These are phyloP conservation scores for Pichia norvegensis DNA, from an alignment of 1,139 yeast genomes.

Conservation along the genomic window DNA sequence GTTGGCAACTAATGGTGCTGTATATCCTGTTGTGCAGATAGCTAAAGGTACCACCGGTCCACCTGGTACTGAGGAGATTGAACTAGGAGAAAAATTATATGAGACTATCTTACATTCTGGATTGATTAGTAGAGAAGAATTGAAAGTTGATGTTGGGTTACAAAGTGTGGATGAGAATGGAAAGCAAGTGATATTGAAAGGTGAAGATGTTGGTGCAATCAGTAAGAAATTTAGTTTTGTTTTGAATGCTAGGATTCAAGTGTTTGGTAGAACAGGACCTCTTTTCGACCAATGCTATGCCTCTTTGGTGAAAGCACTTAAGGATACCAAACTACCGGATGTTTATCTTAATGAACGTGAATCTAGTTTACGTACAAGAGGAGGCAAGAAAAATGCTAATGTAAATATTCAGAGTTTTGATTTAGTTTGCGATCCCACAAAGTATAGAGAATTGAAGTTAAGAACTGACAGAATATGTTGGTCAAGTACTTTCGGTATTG, in stretches of 20 bases:
- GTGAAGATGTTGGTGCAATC: slow-evolving; percentile 33
- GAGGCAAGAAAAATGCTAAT: slow-evolving; percentile 17
- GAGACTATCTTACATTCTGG: slow-evolving; percentile 52
- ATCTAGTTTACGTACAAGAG: slow-evolving; percentile 36
- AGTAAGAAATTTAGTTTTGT: slow-evolving; percentile 52
- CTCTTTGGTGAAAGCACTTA: slow-evolving; percentile 57
- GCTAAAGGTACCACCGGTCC: slow-evolving; percentile 64
- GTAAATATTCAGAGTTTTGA: slow-evolving; percentile 22
- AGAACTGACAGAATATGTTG: slow-evolving; percentile 34
- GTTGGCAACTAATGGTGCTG: slow-evolving; percentile 26
- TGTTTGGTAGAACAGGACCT: slow-evolving; percentile 77
- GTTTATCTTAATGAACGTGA: slow-evolving; percentile 56
- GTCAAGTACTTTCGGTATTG: slow-evolving; percentile 56
- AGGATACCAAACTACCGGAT: slow-evolving; percentile 54
- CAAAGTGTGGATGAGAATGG: slow-evolving; percentile 32
- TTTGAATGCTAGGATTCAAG: slow-evolving; percentile 65
- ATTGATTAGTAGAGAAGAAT: slow-evolving; percentile 38
- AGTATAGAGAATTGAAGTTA: slow-evolving; percentile 31
- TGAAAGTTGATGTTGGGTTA: slow-evolving; percentile 47
- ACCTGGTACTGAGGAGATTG: slow-evolving; percentile 89
- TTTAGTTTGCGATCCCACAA: slow-evolving; percentile 37
- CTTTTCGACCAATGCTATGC: slow-evolving; percentile 71
- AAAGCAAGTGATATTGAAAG: slow-evolving; percentile 30
- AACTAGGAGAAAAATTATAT: slow-evolving; percentile 58
- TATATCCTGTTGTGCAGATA: slow-evolving; percentile 76